phyloP scores from a whole-genome alignment of 306 rosid genomes.

The Fragaria vesca region DNA sequence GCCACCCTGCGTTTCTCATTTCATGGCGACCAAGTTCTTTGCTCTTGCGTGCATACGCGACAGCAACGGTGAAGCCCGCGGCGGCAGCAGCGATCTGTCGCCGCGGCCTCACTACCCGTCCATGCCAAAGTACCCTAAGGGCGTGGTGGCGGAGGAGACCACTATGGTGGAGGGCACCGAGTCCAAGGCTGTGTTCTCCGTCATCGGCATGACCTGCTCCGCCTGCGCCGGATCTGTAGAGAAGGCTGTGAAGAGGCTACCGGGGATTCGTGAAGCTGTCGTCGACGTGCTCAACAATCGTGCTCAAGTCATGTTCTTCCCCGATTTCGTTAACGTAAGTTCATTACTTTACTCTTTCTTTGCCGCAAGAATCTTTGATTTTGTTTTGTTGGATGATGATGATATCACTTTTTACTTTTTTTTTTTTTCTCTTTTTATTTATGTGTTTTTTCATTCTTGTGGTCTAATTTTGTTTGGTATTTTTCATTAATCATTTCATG shows the following conservation, averaged over 20 bases:
- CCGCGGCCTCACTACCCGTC: slow-evolving; percentile 70
- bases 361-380: neutral
- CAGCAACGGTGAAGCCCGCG: slow-evolving; percentile 5
- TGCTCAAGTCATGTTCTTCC: slow-evolving; percentile 50
- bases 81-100: slow-evolving; percentile 18
- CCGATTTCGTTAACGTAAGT: slow-evolving; percentile 54
- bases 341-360: neutral
- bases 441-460: neutral
- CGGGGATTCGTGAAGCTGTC: slow-evolving; percentile 62
- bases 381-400: neutral
- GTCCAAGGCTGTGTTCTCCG: slow-evolving; percentile 46
- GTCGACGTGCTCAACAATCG: slow-evolving; percentile 65
- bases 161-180: slow-evolving; percentile 24
- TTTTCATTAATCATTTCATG: neutral
- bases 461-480: neutral
- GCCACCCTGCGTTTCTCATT: neutral
- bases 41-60: slow-evolving; percentile 48
- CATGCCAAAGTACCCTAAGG: slow-evolving; percentile 65
- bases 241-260: slow-evolving; percentile 62
- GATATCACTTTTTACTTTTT: neutral
- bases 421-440: neutral
- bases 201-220: slow-evolving; percentile 64
- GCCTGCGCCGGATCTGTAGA: slow-evolving; percentile 75
- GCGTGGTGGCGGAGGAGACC: slow-evolving; percentile 13
- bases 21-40: slow-evolving; percentile 45